Base-by-base conservation (phyloP, 257 asterid genomes). In the Lavandula angustifolia region DNA sequence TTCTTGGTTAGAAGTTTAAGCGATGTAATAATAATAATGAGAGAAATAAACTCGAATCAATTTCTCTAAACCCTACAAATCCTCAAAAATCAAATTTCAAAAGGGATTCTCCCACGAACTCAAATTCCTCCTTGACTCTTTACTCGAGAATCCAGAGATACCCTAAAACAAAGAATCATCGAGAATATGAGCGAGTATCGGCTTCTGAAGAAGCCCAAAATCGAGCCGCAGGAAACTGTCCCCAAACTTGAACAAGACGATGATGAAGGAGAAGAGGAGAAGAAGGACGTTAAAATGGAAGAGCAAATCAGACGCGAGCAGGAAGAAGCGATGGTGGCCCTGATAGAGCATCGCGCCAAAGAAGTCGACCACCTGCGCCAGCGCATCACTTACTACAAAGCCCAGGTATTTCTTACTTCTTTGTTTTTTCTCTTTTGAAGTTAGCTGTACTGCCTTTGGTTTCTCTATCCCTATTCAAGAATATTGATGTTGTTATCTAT, bases 291-390 rank as follows among this genome's bases (percentile, higher is more conserved):
- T 1, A 44, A 29, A 48, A 33, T 42, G 62, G 73, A 77, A 7
- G 82, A 76, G 17, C 82, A 75, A 73, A 60, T 60, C 34, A 78
- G 70, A 68, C 47, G 61, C 3, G 95, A 84, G 67, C 88, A 80
- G 79, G 95, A 88, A 62, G 90, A 82, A 78, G 95, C 95, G 41
- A 75, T 86, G 13, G 75, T 86, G 3, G 95, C 90, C 50, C 92
- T 92, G 27, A 54, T 80, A 10, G 98, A 87, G 52, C 95, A 86
- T 50, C 95, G 98, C 2, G 60, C 81, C n/a, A 85, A 80, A 69
- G 98, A 92, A 82, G 98, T 89, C 47, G 82, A 78, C 40, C 92
- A 86, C 73, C 80, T 85, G 33, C 87, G 85, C 72, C 81, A 72
- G 33, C 98, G 96, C 32, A 61, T 89, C 65, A 42, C 76, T 16